Evolutionary conservation across 2,329 filamentous ascomycete genomes (phyloP).

Genomic region (Colletotrichum higginsianum): DNA sequence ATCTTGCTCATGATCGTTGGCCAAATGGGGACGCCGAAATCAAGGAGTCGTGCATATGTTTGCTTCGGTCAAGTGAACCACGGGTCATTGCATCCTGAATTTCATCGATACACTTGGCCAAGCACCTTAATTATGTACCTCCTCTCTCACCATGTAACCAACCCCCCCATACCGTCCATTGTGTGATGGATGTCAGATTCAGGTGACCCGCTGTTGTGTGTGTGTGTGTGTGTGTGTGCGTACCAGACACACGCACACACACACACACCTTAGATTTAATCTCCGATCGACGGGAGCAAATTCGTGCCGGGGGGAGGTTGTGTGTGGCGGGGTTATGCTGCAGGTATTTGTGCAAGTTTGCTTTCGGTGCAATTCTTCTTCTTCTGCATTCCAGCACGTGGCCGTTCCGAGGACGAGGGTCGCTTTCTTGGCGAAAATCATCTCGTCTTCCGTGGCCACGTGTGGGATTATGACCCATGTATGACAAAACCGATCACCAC

Average conservation of each 20-base stretch:
- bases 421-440: not conserved
- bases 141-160: no score
- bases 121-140: no score
- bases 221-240: slow-evolving; percentile 19
- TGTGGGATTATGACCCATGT: not conserved
- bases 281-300: slow-evolving; percentile 31
- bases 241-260: no score
- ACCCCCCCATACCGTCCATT: no score
- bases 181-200: slow-evolving; percentile 24
- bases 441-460: slow-evolving; percentile 1
- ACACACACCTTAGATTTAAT: slow-evolving; percentile 14
- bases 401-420: not conserved
- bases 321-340: slow-evolving; percentile 19
- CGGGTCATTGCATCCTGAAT: not conserved
- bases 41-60: not conserved
- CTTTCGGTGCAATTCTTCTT: not conserved
- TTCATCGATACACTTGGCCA: no score
- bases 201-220: slow-evolving; percentile 15
- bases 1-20: not conserved
- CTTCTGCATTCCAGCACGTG: not conserved
- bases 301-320: not conserved
- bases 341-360: slow-evolving; percentile 12
- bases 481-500: not conserved
- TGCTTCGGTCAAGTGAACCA: not conserved
- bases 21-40: not conserved